Conservation (phyloP, 371 early-diverging fungal species). For the Parasitella parasitica region DNA sequence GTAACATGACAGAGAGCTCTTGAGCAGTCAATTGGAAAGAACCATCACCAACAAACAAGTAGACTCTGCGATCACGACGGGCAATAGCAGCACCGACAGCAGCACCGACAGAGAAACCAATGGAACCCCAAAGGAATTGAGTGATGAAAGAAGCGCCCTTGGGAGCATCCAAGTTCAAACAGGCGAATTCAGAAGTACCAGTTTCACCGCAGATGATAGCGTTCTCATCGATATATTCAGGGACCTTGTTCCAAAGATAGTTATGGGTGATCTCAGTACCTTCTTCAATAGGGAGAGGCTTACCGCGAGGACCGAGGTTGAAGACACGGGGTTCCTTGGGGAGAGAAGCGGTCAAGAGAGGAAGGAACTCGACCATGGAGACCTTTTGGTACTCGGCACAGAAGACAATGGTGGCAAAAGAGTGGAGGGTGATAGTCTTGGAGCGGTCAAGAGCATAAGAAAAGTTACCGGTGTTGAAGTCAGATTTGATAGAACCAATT, state of each 20-base stretch:
- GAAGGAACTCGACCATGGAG: constrained; percentile 38
- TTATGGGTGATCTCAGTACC: constrained; percentile 38
- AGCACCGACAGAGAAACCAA: constrained; percentile 44
- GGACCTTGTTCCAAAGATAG: constrained; percentile 46
- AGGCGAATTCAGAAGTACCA: constrained; percentile 53
- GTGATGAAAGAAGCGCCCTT: constrained; percentile 32
- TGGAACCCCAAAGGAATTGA: constrained; percentile 48
- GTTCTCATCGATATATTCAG: constrained; percentile 33
- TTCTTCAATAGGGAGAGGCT: constrained; percentile 19
- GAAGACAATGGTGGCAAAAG: constrained; percentile 38
- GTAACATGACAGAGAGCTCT: constrained; percentile 52
- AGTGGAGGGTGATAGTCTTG: constrained; percentile 46
- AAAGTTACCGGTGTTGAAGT: constrained; percentile 58
- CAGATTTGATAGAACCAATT: constrained; percentile 48
- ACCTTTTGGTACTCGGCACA: constrained; percentile 43
- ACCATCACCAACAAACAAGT: constrained; percentile 55
- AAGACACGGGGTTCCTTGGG: constrained; percentile 26
- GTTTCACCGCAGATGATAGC: constrained; percentile 50
- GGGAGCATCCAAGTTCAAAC: constrained; percentile 38
- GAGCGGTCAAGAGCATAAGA: constrained; percentile 28
- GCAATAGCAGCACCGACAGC: constrained; percentile 40
- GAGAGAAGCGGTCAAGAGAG: constrained; percentile 31
- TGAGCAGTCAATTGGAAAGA: constrained; percentile 55
- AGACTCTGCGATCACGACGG: constrained; percentile 29
- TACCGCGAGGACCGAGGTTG: constrained; percentile 26